Percentiles rank a stretch among this genome's conserved stretches.
phyloP scores from a whole-genome alignment of 495 filamentous ascomycete species.

The Penicillium flavigenum region DNA sequence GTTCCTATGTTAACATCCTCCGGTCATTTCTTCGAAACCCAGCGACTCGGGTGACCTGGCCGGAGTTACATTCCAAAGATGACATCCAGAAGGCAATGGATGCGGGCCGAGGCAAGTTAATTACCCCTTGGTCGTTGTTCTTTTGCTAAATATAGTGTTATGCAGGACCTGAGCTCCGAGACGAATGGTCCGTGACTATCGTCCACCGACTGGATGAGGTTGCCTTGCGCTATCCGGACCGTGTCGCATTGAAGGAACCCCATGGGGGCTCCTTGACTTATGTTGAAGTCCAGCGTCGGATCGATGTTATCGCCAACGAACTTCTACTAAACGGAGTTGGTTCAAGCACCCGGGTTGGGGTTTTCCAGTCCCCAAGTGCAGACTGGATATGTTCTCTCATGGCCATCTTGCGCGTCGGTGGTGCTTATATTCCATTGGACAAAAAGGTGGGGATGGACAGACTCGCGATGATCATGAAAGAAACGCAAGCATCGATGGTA shows the following conservation, averaged over 20 bases:
- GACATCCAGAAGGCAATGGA: constrained; percentile 16
- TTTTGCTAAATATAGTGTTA: neutral
- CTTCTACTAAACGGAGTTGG: constrained; percentile 8
- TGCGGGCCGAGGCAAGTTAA: constrained; percentile 19
- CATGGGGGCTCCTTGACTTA: constrained; percentile 20
- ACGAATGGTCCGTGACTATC: constrained; percentile 36
- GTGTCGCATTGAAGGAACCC: constrained; percentile 16
- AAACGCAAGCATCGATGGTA: constrained; percentile 25
- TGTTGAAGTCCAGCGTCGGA: constrained; percentile 5
- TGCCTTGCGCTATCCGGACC: constrained; percentile 5
- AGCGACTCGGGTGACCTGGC: constrained; percentile 23
- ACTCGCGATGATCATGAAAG: constrained; percentile 28
- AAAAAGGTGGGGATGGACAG: constrained; percentile 35
- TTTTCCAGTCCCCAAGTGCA: constrained; percentile 27
- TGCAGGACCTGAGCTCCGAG: constrained; percentile 21
- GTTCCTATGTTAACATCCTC: constrained; percentile 32
- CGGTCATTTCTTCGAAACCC: constrained; percentile 24
- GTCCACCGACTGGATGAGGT: constrained; percentile 35
- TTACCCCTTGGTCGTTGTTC: neutral
- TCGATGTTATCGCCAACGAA: constrained; percentile 19
- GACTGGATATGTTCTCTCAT: constrained; percentile 54
- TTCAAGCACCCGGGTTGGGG: constrained; percentile 5
- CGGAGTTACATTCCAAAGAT: constrained; percentile 10
- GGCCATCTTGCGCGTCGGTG: constrained; percentile 50
- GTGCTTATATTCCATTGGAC: constrained; percentile 55